Base-by-base conservation (phyloP, 352 stramenopile species). In the Globisporangium paroecandrum region DNA sequence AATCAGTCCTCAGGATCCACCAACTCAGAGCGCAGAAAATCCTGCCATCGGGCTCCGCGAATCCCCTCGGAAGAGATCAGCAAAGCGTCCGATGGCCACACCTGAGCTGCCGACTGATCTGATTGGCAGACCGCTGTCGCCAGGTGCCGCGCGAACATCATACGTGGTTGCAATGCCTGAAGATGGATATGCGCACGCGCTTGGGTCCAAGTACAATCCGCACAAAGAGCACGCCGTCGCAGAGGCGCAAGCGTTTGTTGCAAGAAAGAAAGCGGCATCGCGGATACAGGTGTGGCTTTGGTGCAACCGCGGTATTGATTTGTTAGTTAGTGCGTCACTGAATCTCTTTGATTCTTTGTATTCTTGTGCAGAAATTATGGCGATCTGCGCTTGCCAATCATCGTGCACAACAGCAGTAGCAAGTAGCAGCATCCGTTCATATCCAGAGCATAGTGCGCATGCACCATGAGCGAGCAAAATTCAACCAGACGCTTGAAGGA, bases 81-180 rank as follows among this genome's bases (percentile, higher is more conserved):
- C 54, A 5, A 85, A 76, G 55, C 71, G 82, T 59, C 72, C 76
- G 1, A 71, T 77, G 22, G 78, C 75, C 12, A 85, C 78, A 4
- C 69, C 82, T 9, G 73, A 82, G 68, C 46, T 75, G 3, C 72
- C 76, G 13, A 62, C 60, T 27, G 68, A 71, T 7, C 41, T 86
- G 12, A 79, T 70, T 6, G 79, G 78, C 0, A 70, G 75, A 20
- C 73, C 75, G 7, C 46, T 89, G 12, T 80, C 79, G 0, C 75
- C 74, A 32, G 82, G 82, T 51, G 82, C 78, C 0, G 89, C 80
- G 34, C 65, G 74, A 38, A 87, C 71, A 1, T 89, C 80, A 3
- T 75, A 77, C 41, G 24, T 89, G 22, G 36, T 69, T 8, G 61
- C 69, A 1, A 69, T 81, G 41, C 78, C 80, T 15, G 79, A 89